Base-by-base conservation (phyloP, 352 stramenopile species). In the Phytophthora pinifolia region DNA sequence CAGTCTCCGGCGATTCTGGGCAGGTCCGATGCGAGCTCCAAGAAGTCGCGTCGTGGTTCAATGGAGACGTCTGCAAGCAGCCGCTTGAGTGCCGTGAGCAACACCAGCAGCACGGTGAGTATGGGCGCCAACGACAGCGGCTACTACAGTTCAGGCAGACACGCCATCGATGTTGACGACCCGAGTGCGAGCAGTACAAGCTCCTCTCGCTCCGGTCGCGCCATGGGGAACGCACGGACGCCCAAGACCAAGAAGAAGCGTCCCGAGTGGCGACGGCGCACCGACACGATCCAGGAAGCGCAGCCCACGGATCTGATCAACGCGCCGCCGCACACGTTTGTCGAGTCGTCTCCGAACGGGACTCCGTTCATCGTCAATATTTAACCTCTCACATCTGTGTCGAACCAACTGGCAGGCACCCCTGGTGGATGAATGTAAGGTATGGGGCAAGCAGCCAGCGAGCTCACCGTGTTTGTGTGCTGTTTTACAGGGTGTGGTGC, bases 311-410 rank as follows among this genome's bases (percentile, higher is more conserved):
- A 70, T 63, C 47, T 70, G 44, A 57, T 62, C 22, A 62, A 55
- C 41, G 58, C 47, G 47, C 51, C 63, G 29, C 41, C 56, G 13
- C 47, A 61, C 42, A 63, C 70, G 22, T 74, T 80, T 57, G 61
- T 78, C 38, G 70, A 70, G 65, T 68, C 73, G 15, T 83, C 73
- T n/a, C 64, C 73, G 14, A 78, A 76, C 59, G 73, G 73, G 25
- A 79, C 68, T 35, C 62, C 65, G 48, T 80, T 76, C 50, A 74
- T 80, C 25, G 65, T 80, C 42, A 81, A 79, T 77, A 81, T 84
- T 78, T 84, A 80, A 74, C 25, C 42, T 29, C 41, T 43, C 51
- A 45, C 25, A 44, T 56, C 33, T 43, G 36, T 46, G 20, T 46
- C 48, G 34, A 15, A 25, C 31, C 38, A 34, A 17, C 34, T 36